These are phyloP conservation scores for Alternaria ethzedia DNA, from an alignment of 2,329 filamentous ascomycete genomes.

Conservation along the genomic window DNA sequence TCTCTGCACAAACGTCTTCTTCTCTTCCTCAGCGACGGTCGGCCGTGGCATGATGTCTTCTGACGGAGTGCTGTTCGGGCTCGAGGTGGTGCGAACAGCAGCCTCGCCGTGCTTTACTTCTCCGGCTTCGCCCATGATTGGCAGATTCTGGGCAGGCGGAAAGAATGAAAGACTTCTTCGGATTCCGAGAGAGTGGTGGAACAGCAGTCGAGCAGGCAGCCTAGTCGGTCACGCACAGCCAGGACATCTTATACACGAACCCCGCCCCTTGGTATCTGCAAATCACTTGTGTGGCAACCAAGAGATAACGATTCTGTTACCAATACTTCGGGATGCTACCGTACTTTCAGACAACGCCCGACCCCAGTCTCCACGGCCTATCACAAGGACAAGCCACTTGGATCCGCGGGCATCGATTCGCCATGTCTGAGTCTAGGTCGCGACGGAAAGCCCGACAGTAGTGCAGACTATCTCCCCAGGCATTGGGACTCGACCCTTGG, in stretches of 20 bases:
- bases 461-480: not conserved
- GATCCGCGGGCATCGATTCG: not conserved
- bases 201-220: not conserved
- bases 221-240: conserved; percentile 1
- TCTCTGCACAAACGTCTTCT: conserved; percentile 45
- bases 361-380: not conserved
- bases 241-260: conserved; percentile 24
- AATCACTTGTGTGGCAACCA: conserved; percentile 20
- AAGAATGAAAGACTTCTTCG: not conserved
- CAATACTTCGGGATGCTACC: not conserved
- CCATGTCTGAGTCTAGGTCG: not conserved
- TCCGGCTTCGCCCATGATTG: conserved; percentile 27
- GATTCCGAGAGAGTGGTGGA: not conserved
- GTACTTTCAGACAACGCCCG: not conserved
- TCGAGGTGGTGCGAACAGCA: conserved; percentile 13
- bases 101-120: conserved; percentile 19
- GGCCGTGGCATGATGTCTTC: conserved; percentile 16
- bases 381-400: not conserved
- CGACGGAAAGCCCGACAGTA: not conserved
- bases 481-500: conserved; percentile 17
- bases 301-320: conserved; percentile 26
- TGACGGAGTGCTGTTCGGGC: conserved; percentile 14
- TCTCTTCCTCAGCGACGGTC: conserved; percentile 19
- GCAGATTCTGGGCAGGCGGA: not conserved
- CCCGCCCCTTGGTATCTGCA: conserved; percentile 12